Conservation (phyloP, 2,329 filamentous ascomycete species). For the Fusarium lyarnte region DNA sequence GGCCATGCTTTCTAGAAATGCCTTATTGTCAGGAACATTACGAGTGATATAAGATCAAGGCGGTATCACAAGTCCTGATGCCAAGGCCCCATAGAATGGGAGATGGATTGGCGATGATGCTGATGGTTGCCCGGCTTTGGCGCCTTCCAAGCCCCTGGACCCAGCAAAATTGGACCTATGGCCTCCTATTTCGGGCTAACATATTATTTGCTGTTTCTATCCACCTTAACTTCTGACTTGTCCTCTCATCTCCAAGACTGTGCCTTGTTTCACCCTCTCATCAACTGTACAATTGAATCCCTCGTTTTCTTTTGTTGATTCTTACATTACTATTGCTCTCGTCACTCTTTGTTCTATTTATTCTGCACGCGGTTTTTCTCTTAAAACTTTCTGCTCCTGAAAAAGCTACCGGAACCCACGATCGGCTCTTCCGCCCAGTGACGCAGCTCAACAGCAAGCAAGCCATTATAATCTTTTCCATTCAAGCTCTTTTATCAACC, state of each 20-base stretch:
- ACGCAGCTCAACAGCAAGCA: conserved; percentile 29
- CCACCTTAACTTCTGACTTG: conserved; percentile 34
- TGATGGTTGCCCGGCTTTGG: conserved; percentile 28
- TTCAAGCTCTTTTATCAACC: background rate
- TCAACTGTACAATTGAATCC: conserved; percentile 25
- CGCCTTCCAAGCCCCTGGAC: conserved; percentile 38
- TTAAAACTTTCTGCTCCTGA: background rate
- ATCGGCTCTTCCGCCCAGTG: conserved; percentile 25
- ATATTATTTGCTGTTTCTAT: conserved; percentile 28
- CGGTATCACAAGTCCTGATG: conserved; percentile 1
- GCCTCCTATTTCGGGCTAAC: conserved; percentile 29
- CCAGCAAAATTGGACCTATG: conserved; percentile 33
- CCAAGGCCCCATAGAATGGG: conserved; percentile 8
- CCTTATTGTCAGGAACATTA: conserved; percentile 15
- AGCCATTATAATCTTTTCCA: background rate
- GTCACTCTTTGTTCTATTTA: conserved; percentile 14
- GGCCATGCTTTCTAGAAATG: background rate
- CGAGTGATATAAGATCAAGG: background rate
- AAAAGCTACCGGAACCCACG: background rate
- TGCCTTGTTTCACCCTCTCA: conserved; percentile 34
- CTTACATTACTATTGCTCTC: background rate
- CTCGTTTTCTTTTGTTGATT: conserved; percentile 13
- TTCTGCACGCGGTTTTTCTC: background rate
- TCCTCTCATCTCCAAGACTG: conserved; percentile 39
- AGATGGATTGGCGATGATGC: conserved; percentile 2